Evolutionary conservation across 2,329 filamentous ascomycete genomes (phyloP), one percentile per base, ranked within the genome.

Genomic region (Diplodia mutila): DNA sequence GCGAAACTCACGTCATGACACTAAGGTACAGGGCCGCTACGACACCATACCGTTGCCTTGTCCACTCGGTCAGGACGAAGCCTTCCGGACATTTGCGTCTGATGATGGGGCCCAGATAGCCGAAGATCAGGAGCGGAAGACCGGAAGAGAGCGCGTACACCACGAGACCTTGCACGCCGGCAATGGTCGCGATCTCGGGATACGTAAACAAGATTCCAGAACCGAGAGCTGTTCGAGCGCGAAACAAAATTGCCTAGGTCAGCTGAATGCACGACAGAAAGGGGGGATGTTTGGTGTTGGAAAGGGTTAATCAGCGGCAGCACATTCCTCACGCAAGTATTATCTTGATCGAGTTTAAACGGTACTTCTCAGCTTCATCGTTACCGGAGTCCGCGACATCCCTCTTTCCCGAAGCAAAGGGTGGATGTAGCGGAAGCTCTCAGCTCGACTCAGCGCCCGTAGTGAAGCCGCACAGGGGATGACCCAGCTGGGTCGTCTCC

Each of bases 311-410:
- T 71, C 88, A 92, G 91, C 91, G 91, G 91, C 91, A 94, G 91
- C 91, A 94, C 92, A 86, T 94, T 94, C 91, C 92, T 90, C 92
- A 94, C 92, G 92, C 92, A 95, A 95, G 92, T 90, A 93, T 94
- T 95, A 94, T 92, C 92, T 95, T 95, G 92, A 92, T 95, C 92
- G 91, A 94, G 91, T 94, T 89, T 82, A 91, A 85, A 94, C 92
- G 91, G 92, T 95, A 88, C 90, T 90, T 94, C 92, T 95, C 92
- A 94, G 92, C 92, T 87, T 93, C 87, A 83, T 87, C 74, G 73
- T 69, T 69, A 73, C 69, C 61, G 49, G 34, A 48, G 42, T 18
- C n/a, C 32, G 46, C 23, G 4, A 25, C 29, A 52, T 57, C 65
- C 49, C 37, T 14, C 18, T 16, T 68, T 42, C n/a, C 29, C 29